These are phyloP conservation scores for Candida vaughaniae DNA, from an alignment of 805 yeast genomes.

Conservation along the genomic window DNA sequence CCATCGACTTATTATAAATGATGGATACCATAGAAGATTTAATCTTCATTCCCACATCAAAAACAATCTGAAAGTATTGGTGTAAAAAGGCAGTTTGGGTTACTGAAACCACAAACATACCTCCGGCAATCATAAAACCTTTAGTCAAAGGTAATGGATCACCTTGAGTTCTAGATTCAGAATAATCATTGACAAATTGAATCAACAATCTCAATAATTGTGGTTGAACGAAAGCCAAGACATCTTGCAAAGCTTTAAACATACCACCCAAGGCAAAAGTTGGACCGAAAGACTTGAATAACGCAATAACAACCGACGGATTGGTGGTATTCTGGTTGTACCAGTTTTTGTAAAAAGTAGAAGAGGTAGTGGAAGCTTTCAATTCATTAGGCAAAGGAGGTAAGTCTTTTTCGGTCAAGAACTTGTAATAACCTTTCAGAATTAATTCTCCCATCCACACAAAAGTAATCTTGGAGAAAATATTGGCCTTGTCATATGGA, in stretches of 20 bases:
- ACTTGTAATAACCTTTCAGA: slow-evolving; percentile 69
- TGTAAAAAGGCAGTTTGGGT: slow-evolving; percentile 75
- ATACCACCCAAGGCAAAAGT: slow-evolving; percentile 69
- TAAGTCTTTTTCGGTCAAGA: slow-evolving; percentile 59
- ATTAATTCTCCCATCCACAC: slow-evolving; percentile 90
- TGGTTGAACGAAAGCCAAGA: slow-evolving; percentile 52
- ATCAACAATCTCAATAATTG: slow-evolving; percentile 29
- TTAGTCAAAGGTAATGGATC: slow-evolving; percentile 60
- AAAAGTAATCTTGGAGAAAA: slow-evolving; percentile 76
- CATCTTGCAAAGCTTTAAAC: slow-evolving; percentile 73
- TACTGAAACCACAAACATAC: slow-evolving; percentile 76
- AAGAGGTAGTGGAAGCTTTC: slow-evolving; percentile 52
- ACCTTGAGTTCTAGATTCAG: slow-evolving; percentile 32
- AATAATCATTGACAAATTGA: slow-evolving; percentile 36
- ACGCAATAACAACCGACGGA: slow-evolving; percentile 59
- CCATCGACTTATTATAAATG: slow-evolving; percentile 66
- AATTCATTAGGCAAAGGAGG: slow-evolving; percentile 74
- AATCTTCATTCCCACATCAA: slow-evolving; percentile 74
- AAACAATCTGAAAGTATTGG: slow-evolving; percentile 74
- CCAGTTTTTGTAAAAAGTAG: slow-evolving; percentile 61
- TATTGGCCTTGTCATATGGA: slow-evolving; percentile 60
- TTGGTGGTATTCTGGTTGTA: slow-evolving; percentile 41
- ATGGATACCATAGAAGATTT: slow-evolving; percentile 67
- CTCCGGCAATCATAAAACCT: slow-evolving; percentile 72
- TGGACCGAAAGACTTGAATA: slow-evolving; percentile 70